Evolutionary conservation across 352 stramenopile genomes (phyloP).

Genomic region (Pythium insidiosum): DNA sequence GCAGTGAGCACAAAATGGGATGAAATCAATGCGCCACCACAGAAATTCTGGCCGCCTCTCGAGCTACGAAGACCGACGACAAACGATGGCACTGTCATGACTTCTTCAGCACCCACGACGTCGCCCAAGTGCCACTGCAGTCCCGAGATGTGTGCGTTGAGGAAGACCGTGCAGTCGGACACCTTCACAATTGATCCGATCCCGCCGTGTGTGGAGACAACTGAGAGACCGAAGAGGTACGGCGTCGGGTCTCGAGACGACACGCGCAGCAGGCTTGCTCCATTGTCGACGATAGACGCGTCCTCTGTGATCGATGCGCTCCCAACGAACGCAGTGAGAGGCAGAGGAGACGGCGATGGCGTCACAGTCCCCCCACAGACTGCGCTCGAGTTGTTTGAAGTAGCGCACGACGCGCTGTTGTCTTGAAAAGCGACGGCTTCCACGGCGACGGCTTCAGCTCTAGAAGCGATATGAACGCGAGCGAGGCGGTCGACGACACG

Average conservation of each 20-base stretch:
- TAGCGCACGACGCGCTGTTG: too few relatives aligned
- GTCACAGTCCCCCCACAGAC: too few relatives aligned
- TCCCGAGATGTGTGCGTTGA: conserved; percentile 20
- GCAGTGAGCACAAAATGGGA: conserved; percentile 32
- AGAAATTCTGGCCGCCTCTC: conserved; percentile 26
- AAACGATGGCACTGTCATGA: conserved; percentile 2
- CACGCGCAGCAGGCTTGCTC: too few relatives aligned
- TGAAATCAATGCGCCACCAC: conserved; percentile 26
- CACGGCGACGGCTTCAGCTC: too few relatives aligned
- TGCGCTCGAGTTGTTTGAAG: too few relatives aligned
- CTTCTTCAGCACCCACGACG: background rate
- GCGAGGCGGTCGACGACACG: too few relatives aligned
- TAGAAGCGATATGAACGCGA: too few relatives aligned
- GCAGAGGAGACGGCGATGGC: too few relatives aligned
- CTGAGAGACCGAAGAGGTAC: too few relatives aligned
- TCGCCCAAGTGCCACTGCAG: conserved; percentile 14
- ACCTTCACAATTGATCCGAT: conserved; percentile 13
- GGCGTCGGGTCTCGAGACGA: too few relatives aligned
- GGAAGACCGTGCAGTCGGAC: conserved; percentile 18
- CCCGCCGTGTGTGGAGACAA: conserved; percentile 7
- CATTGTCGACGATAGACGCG: background rate
- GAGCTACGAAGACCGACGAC: conserved; percentile 17
- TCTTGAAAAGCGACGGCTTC: too few relatives aligned
- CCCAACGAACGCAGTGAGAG: background rate
- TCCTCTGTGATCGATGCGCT: background rate